These are phyloP conservation scores for Strobilomyces dryophilus DNA, from an alignment of 768 basidiomycete species.

Conservation along the genomic window DNA sequence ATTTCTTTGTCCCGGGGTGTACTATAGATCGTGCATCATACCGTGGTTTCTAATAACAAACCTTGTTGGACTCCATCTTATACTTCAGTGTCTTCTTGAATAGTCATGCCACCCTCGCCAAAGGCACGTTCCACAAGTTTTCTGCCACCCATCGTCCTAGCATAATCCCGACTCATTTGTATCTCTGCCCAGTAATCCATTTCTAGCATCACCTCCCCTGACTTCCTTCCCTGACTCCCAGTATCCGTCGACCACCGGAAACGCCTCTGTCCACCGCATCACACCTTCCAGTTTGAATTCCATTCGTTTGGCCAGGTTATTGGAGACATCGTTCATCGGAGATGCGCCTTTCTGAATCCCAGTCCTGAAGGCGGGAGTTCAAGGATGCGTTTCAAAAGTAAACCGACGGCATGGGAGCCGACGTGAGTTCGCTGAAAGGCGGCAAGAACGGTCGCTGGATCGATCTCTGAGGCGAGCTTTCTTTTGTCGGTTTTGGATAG, in stretches of 20 bases:
- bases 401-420: constrained; percentile 34
- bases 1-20: not conserved
- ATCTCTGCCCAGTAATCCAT: constrained; percentile 27
- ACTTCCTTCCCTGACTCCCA: constrained; percentile 26
- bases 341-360: constrained; percentile 43
- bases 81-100: not conserved
- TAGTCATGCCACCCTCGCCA: constrained; percentile 7
- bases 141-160: constrained; percentile 34
- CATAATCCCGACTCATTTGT: constrained; percentile 30
- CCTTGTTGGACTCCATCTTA: not conserved
- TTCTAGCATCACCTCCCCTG: constrained; percentile 22
- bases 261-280: constrained; percentile 37
- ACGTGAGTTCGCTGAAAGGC: constrained; percentile 40
- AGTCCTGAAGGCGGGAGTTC: constrained; percentile 30
- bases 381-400: constrained; percentile 33
- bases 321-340: constrained; percentile 30
- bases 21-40: not conserved
- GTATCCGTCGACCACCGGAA: constrained; percentile 24
- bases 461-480: constrained; percentile 30
- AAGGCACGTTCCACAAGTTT: constrained; percentile 29
- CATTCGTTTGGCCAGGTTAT: constrained; percentile 39
- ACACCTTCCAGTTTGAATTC: constrained; percentile 44
- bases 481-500: constrained; percentile 19
- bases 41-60: not conserved
- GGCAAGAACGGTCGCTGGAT: constrained; percentile 31